phyloP scores from a whole-genome alignment of 345 rosid genomes.

The Bruguiera parviflora region DNA sequence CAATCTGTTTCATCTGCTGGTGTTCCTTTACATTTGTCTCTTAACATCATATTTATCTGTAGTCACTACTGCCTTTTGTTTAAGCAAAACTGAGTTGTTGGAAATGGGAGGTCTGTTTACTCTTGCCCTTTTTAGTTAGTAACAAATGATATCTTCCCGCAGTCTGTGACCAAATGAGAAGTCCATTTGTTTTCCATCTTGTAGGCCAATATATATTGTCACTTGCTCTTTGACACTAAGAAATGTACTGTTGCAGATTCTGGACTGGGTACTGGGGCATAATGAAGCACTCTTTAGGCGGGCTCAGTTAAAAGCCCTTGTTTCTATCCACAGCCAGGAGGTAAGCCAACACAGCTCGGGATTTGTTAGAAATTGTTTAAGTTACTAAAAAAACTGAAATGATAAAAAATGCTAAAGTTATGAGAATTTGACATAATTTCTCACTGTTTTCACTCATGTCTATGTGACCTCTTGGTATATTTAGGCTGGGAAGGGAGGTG shows the following conservation, averaged over 20 bases:
- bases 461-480: slow-evolving; percentile 24
- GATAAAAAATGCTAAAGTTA: neutral
- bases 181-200: too few relatives aligned
- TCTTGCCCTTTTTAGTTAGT: too few relatives aligned
- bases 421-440: neutral
- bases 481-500: slow-evolving; percentile 98
- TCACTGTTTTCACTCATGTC: slow-evolving; percentile 24
- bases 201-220: neutral
- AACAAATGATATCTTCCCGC: too few relatives aligned
- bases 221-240: neutral
- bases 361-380: slow-evolving; percentile 2
- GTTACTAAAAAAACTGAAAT: neutral
- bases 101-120: too few relatives aligned
- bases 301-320: slow-evolving; percentile 91
- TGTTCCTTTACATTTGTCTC: neutral
- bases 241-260: slow-evolving; percentile 44
- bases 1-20: neutral
- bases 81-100: neutral
- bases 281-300: slow-evolving; percentile 83
- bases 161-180: too few relatives aligned
- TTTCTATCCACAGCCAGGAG: slow-evolving; percentile 88
- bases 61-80: neutral
- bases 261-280: slow-evolving; percentile 84
- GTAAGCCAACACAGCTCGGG: slow-evolving; percentile 32
- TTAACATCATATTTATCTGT: neutral